phyloP scores from a whole-genome alignment of 75 land plant genomes.

The Selaginella tamariscina region DNA sequence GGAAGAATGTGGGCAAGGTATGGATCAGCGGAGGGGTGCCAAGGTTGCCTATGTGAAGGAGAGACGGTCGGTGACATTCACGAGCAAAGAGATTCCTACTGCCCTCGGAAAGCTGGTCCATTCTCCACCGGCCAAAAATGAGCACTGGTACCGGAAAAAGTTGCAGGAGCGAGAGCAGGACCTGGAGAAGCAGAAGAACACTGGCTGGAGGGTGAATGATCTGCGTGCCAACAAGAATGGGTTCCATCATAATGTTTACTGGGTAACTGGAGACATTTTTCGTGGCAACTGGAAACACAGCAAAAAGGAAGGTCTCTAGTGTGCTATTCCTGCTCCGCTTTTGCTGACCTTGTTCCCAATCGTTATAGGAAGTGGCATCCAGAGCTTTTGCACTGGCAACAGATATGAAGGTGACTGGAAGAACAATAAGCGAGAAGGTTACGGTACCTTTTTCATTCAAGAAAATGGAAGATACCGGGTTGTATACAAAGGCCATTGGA shows the following conservation, averaged over 20 bases:
- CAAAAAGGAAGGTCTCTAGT: slow-evolving; percentile 21
- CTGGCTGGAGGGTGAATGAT: slow-evolving; percentile 13
- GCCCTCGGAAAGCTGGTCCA: background rate
- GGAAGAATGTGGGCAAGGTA: background rate
- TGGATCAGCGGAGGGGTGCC: background rate
- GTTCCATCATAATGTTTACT: slow-evolving; percentile 23
- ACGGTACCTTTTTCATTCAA: slow-evolving; percentile 26
- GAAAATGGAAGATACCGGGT: slow-evolving; percentile 17
- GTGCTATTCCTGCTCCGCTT: background rate
- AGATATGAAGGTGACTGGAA: slow-evolving; percentile 28
- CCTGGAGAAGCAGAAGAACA: slow-evolving; percentile 1
- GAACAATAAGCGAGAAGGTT: slow-evolving; percentile 26
- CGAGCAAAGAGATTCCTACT: background rate
- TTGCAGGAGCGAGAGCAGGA: background rate
- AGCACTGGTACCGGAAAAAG: slow-evolving; percentile 3
- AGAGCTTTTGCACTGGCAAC: slow-evolving; percentile 25
- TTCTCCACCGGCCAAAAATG: background rate
- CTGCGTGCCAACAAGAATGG: slow-evolving; percentile 28
- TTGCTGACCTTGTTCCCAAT: background rate
- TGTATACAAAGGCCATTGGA: slow-evolving; percentile 27
- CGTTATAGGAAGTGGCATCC: slow-evolving; percentile 29
- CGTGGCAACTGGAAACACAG: slow-evolving; percentile 28
- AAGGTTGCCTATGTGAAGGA: background rate
- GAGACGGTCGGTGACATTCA: slow-evolving; percentile 1
- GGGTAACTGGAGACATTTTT: slow-evolving; percentile 24